phyloP scores from a whole-genome alignment of 75 land plant genomes.

The Selaginella moellendorffii region DNA sequence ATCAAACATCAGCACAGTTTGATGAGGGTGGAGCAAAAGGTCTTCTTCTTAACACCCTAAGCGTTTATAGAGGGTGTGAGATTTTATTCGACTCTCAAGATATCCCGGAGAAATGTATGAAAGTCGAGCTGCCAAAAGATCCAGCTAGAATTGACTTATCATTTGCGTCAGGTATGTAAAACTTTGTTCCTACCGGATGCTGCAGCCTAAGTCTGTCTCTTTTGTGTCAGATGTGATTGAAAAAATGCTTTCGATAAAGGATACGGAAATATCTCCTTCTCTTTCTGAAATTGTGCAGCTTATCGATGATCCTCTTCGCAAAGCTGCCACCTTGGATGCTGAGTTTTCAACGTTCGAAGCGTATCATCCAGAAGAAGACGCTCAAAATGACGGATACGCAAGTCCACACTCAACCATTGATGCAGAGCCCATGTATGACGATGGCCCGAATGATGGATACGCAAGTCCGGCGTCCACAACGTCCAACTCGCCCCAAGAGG shows the following conservation, averaged over 20 bases:
- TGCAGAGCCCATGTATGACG: too few species aligned
- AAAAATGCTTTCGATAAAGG: slow-evolving; percentile 28
- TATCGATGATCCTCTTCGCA: slow-evolving; percentile 49
- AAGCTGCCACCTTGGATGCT: too few species aligned
- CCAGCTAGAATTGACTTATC: slow-evolving; percentile 48
- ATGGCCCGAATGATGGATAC: background rate
- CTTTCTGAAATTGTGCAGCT: slow-evolving; percentile 37
- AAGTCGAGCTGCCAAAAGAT: slow-evolving; percentile 12
- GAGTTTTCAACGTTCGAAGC: too few species aligned
- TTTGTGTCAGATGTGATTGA: slow-evolving; percentile 48
- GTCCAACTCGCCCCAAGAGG: too few species aligned
- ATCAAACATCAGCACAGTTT: slow-evolving; percentile 95
- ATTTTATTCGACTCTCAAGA: slow-evolving; percentile 87
- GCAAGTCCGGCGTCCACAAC: too few species aligned
- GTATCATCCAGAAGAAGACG: too few species aligned
- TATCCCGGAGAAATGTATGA: slow-evolving; percentile 45
- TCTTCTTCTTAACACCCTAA: slow-evolving; percentile 68
- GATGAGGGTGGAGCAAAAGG: slow-evolving; percentile 99
- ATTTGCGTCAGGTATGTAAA: slow-evolving; percentile 59
- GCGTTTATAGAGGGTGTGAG: slow-evolving; percentile 66
- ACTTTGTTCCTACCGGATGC: too few species aligned
- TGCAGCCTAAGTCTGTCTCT: too few species aligned
- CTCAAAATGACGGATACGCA: too few species aligned
- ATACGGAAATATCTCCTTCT: slow-evolving; percentile 62
- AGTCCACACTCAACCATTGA: too few species aligned